Percentiles rank a stretch among this genome's conserved stretches.
Evolutionary conservation across 495 filamentous ascomycete genomes (phyloP).

Genomic region (Xylaria scruposa): DNA sequence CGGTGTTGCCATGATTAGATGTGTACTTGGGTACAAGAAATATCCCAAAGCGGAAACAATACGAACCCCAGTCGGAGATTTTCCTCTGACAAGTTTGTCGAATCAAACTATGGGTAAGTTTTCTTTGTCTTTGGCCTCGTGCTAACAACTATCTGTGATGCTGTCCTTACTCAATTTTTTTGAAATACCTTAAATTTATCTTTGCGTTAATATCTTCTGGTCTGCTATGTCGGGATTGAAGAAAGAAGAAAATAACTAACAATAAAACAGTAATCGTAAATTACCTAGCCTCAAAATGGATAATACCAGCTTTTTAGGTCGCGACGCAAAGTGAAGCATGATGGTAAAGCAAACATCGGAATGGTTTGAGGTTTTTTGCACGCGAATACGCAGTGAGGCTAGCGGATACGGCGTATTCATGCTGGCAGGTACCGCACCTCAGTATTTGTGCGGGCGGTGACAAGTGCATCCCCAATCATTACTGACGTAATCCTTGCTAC

Average conservation of each 20-base stretch:
- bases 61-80: not conserved
- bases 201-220: not conserved
- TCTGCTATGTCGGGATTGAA: not conserved
- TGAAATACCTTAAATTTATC: not conserved
- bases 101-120: not conserved
- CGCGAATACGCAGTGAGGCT: not conserved
- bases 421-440: not conserved
- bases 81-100: not conserved
- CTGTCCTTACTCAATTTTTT: not conserved
- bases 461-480: not conserved
- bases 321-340: not conserved
- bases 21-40: not conserved
- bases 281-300: not conserved
- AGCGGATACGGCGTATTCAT: constrained; percentile 7
- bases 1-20: not conserved
- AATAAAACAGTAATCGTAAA: not conserved
- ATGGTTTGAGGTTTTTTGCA: not conserved
- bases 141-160: not conserved
- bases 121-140: not conserved
- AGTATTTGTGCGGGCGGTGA: not conserved
- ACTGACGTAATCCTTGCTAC: not conserved
- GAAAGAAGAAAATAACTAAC: not conserved
- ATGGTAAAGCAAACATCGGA: not conserved
- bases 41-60: not conserved
- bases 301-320: not conserved